phyloP scores from a whole-genome alignment of 192 early-diverging fungal genomes.

The Coemansia sp. region DNA sequence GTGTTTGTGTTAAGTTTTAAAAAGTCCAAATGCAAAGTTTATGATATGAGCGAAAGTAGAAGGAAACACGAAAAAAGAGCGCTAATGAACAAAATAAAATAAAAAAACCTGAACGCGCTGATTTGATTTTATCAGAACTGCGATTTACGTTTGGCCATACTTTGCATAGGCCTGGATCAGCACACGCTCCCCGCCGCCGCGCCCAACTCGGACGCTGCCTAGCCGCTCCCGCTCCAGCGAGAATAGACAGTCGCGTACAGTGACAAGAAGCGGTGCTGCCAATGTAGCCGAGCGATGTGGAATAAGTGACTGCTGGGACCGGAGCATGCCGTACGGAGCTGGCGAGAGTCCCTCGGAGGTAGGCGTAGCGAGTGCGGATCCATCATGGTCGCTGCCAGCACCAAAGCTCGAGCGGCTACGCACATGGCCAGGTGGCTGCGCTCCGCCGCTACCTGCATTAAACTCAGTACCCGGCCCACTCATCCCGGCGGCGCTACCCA shows the following conservation, averaged over 20 bases:
- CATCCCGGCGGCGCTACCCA: neutral
- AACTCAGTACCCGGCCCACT: neutral
- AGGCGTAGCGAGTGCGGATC: constrained; percentile 12
- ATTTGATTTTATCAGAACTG: neutral
- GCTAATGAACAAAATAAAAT: too few relatives aligned
- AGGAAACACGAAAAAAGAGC: neutral
- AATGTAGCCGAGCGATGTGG: constrained; percentile 39
- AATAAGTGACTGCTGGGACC: neutral
- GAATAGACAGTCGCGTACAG: constrained; percentile 71
- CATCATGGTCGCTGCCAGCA: constrained; percentile 29
- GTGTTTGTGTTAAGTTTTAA: neutral
- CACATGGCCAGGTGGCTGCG: constrained; percentile 10
- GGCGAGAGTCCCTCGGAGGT: constrained; percentile 10
- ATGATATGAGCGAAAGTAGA: neutral
- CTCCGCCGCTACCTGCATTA: neutral
- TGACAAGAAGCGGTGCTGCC: constrained; percentile 55
- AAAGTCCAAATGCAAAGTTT: neutral
- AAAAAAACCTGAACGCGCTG: neutral
- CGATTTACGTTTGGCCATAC: constrained; percentile 5
- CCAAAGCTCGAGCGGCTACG: constrained; percentile 32
- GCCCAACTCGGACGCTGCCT: constrained; percentile 35
- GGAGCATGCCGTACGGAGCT: neutral
- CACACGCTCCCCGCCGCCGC: constrained; percentile 44
- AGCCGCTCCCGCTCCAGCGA: constrained; percentile 67
- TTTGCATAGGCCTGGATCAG: constrained; percentile 36